Base-by-base conservation (phyloP, 495 filamentous ascomycete genomes). In the Aspergillus saccharolyticus region DNA sequence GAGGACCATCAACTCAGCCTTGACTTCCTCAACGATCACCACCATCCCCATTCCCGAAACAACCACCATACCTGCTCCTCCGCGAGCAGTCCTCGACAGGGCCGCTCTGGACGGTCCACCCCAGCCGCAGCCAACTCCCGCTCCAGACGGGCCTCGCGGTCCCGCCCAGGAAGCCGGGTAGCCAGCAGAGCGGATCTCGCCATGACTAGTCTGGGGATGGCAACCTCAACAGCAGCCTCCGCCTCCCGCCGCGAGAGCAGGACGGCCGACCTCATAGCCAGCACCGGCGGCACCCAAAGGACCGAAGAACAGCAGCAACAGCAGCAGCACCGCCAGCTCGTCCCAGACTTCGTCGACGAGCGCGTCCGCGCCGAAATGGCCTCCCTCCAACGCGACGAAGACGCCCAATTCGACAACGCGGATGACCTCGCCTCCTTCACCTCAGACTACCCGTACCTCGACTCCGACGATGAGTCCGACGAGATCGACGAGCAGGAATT, bases 311-410 rank as follows among this genome's bases (percentile, higher is more conserved):
- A 28, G 16, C 22, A 50, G 21, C 42, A 48, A 25, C 30, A 62
- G 55, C 20, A 53, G 60, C 4, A 56, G 46, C 6, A 60, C 61
- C 45, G 59, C n/a, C 45, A 52, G 17, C 30, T 74, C 4, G 55
- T 72, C 10, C 73, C 75, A 0, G 74, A 78, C 44, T 77, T 77
- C 48, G 73, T 77, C 33, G 74, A 78, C 53, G 75, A 73, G 66
- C 66, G 56, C 6, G 70, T 78, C 50, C 74, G 74, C 17, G 74
- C 75, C 0, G 76, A 77, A 60, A 74, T 78, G 69, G 70, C 58
- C 6, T 62, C 59, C 25, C 64, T 78, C 42, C 68, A 72, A 60
- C 45, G 58, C 42, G 47, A 56, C 33, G 53, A 55, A 9, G 9
- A 28, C 25, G 25, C 25, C 25, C 4, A 3, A 42, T 19, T 24